Conservation (phyloP, 192 early-diverging fungal genomes). For the Coemansia sp. region DNA sequence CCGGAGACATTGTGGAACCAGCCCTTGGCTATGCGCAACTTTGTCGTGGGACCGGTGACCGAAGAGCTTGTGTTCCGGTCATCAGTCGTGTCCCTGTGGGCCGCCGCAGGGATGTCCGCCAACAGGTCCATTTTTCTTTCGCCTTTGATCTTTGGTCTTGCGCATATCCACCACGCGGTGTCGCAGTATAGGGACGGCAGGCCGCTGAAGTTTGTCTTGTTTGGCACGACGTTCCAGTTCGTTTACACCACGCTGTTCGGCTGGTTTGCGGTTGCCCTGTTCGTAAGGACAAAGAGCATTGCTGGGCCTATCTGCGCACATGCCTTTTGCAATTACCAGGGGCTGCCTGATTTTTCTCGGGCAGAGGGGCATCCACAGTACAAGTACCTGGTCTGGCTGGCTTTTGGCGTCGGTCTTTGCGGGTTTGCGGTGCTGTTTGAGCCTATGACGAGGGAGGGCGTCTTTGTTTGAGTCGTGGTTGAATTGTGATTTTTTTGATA, state of each 20-base stretch:
- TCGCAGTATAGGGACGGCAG: not conserved
- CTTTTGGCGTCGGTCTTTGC: conserved; percentile 19
- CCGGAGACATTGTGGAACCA: conserved; percentile 5
- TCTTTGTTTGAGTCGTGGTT: conserved; percentile 11
- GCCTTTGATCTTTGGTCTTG: conserved; percentile 38
- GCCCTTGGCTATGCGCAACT: conserved; percentile 20
- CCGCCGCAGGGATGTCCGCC: not conserved
- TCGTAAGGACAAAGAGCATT: conserved; percentile 25
- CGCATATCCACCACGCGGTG: conserved; percentile 37
- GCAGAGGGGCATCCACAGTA: not conserved
- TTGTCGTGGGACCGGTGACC: conserved; percentile 28
- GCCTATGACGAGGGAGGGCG: conserved; percentile 38
- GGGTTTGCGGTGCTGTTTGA: conserved; percentile 34
- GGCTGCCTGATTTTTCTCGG: conserved; percentile 19
- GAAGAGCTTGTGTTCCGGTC: conserved; percentile 47
- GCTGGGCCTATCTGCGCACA: conserved; percentile 28
- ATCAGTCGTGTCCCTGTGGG: conserved; percentile 31
- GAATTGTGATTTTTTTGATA: conserved; percentile 17
- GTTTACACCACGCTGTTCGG: conserved; percentile 42
- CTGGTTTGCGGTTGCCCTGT: conserved; percentile 34
- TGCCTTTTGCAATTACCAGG: conserved; percentile 35
- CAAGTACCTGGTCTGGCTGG: conserved; percentile 24
- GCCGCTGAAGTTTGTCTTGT: not conserved
- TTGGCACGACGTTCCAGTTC: conserved; percentile 24
- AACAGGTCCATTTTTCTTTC: conserved; percentile 17